Base-by-base conservation (phyloP, 495 filamentous ascomycete genomes). In the Lophium mytilinum region DNA sequence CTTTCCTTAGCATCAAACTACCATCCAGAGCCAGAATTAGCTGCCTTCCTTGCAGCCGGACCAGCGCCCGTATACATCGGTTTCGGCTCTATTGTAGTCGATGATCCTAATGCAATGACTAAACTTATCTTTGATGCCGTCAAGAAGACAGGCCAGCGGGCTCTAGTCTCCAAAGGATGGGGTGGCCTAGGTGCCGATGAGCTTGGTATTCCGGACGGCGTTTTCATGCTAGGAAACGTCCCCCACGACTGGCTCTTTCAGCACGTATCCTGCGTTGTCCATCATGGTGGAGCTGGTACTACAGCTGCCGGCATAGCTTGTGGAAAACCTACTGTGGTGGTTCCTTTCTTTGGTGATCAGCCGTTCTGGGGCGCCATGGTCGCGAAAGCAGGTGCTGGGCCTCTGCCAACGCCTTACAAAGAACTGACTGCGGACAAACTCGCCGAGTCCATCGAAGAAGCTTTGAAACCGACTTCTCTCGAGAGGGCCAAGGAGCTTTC, bases 181-280 rank as follows among this genome's bases (percentile, higher is more conserved):
- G 79, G 81, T 60, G 76, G 78, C 11, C 68, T 87, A 30, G 78
- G 78, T n/a, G 75, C 73, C 8, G 69, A 70, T 8, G 64, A 73
- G 12, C 66, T 76, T 45, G 61, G 66, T 6, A 62, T 71, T 7
- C 68, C 68, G 17, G 68, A 75, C 17, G 72, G 78, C 51, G 71
- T 85, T 33, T 78, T 78, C 57, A 78, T 81, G 57, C 69, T 84
- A 12, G 82, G 75, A 35, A 80, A 85, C 60, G 78, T 77, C 53
- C 84, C 84, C 9, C 80, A 85, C 52, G 81, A 81, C 39, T 86
- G 82, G 83, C 74, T 87, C 1, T 87, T 87, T 62, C 72, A 82
- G 58, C 78, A 77, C 45, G 83, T 86, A 0, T 68, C 79, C 17
- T 74, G 71, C 7, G 83, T 87, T 0, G 75, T 87, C 0, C 83